These are phyloP conservation scores for Chaetothyriales sp. DNA, from an alignment of 2,329 filamentous ascomycete species.

Conservation along the genomic window DNA sequence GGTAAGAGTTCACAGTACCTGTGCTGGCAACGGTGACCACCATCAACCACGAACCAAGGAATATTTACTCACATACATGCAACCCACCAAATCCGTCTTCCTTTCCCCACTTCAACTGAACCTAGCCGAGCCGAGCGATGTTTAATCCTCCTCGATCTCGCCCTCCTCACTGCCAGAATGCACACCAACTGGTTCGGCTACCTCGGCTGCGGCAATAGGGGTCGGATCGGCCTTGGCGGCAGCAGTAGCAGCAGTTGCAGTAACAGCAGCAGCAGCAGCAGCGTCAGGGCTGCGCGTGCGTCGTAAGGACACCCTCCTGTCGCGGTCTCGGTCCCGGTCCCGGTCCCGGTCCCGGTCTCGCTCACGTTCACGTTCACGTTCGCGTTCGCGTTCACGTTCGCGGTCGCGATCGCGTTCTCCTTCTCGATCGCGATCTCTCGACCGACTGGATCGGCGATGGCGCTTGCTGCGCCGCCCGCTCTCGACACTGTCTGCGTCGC, in stretches of 20 bases:
- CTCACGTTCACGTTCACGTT: neutral
- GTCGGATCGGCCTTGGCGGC: neutral
- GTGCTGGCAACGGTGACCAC: too few relatives aligned
- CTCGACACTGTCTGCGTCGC: slow-evolving; percentile 51
- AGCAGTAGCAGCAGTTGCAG: neutral
- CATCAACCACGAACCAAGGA: too few relatives aligned
- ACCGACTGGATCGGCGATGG: neutral
- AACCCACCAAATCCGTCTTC: too few relatives aligned
- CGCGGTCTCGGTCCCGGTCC: neutral
- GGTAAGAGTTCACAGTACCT: too few relatives aligned
- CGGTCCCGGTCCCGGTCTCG: neutral
- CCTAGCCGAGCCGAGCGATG: neutral
- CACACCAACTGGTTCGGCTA: slow-evolving; percentile 46
- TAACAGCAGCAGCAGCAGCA: neutral
- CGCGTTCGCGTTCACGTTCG: neutral
- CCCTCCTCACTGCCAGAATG: slow-evolving; percentile 92
- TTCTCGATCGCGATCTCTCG: neutral
- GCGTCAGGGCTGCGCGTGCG: neutral
- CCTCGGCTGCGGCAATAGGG: slow-evolving; percentile 13
- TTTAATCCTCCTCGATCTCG: slow-evolving; percentile 70
- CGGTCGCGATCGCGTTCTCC: slow-evolving; percentile 25
- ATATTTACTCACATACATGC: too few relatives aligned
- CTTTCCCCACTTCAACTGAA: neutral
- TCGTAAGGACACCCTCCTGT: neutral
- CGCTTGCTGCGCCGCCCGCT: slow-evolving; percentile 33